These are phyloP conservation scores for Diutina neorugosa DNA, from an alignment of 1,139 yeast genomes.

Conservation along the genomic window DNA sequence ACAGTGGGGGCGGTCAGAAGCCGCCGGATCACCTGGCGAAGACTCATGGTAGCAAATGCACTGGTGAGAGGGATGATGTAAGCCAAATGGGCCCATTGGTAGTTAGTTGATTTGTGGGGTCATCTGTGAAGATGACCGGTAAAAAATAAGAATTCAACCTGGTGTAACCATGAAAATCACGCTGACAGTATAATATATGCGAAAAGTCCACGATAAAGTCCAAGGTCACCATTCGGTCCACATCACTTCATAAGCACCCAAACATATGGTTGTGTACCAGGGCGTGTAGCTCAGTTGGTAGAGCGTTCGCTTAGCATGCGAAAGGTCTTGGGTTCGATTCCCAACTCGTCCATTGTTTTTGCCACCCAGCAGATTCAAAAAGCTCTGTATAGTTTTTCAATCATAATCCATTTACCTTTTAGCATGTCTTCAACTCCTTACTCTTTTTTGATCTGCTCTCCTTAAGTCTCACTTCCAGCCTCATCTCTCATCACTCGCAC, in stretches of 20 bases:
- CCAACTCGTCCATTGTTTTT: not conserved
- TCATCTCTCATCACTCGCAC: not conserved
- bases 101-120: not conserved
- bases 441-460: too few relatives aligned
- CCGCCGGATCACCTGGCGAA: not conserved
- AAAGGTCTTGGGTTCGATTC: not conserved
- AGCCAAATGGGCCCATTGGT: not conserved
- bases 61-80: not conserved
- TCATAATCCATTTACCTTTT: too few relatives aligned
- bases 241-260: not conserved
- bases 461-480: not conserved
- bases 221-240: not conserved
- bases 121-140: not conserved
- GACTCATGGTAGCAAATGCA: not conserved
- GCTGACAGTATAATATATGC: not conserved
- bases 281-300: not conserved
- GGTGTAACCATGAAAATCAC: not conserved
- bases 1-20: not conserved
- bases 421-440: too few relatives aligned
- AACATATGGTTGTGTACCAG: not conserved
- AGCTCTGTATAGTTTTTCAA: too few relatives aligned
- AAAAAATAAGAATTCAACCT: not conserved
- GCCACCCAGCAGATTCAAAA: too few relatives aligned
- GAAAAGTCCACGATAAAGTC: not conserved
- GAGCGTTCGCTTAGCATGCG: not conserved